Percentiles rank a stretch among this genome's conserved stretches.
Conservation (phyloP, 2,329 filamentous ascomycete species). For the Dryadomyces quercus-mongolicae region DNA sequence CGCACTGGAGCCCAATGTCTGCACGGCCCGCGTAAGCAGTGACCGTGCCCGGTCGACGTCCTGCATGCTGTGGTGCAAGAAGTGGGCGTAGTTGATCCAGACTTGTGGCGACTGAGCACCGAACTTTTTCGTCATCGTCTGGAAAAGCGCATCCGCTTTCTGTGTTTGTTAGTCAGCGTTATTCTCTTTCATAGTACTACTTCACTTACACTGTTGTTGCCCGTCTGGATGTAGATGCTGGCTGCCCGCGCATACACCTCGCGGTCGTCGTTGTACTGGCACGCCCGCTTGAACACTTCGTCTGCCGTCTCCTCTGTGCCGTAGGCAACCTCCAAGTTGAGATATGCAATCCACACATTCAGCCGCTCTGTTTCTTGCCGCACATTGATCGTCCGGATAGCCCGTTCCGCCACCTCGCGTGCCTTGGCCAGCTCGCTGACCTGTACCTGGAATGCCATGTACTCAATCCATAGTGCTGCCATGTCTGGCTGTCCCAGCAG, state of each 20-base stretch:
- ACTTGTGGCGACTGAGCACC: conserved; percentile 68
- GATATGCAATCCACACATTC: conserved; percentile 87
- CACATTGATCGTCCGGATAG: conserved; percentile 81
- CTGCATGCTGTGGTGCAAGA: conserved; percentile 64
- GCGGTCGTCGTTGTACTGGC: conserved; percentile 84
- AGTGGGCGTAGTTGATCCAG: conserved; percentile 92
- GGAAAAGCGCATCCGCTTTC: conserved; percentile 84
- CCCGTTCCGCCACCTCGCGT: conserved; percentile 79
- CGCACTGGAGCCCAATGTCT: conserved; percentile 53
- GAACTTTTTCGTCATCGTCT: conserved; percentile 77
- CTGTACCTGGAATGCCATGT: conserved; percentile 98
- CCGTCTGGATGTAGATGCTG: conserved; percentile 89
- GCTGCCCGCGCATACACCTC: conserved; percentile 82
- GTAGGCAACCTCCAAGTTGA: conserved; percentile 90
- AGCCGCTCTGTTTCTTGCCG: conserved; percentile 85
- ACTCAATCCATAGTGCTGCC: conserved; percentile 87
- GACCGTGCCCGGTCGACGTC: conserved; percentile 63
- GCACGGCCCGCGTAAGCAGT: conserved; percentile 71
- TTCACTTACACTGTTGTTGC: conserved; percentile 62
- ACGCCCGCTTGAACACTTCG: conserved; percentile 80
- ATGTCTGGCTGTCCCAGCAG: conserved; percentile 86
- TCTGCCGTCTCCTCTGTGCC: conserved; percentile 73
- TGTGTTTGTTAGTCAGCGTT: conserved; percentile 22
- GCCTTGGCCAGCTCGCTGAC: conserved; percentile 82
- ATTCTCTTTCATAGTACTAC: not conserved